These are phyloP conservation scores for Xerocomus potaroensis DNA, from an alignment of 768 basidiomycete genomes.

Conservation along the genomic window DNA sequence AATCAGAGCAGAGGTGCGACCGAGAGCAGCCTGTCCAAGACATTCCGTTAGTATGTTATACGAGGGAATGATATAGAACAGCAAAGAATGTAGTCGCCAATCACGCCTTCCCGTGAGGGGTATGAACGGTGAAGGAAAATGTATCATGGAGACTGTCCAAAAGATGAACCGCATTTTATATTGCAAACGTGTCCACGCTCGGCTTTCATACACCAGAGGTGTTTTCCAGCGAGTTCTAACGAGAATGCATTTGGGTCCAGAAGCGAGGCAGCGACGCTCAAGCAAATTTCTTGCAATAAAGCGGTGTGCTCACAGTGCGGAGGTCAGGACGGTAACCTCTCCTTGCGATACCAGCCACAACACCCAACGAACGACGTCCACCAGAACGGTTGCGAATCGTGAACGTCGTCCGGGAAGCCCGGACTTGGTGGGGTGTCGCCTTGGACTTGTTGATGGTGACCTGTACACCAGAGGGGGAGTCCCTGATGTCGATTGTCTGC, in stretches of 20 bases:
- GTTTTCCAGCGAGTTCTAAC: slow-evolving; percentile 88
- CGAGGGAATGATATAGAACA: slow-evolving; percentile 35
- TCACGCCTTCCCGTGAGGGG: slow-evolving; percentile 29
- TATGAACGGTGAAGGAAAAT: slow-evolving; percentile 27
- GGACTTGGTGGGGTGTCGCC: slow-evolving; percentile 49
- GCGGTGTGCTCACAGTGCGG: slow-evolving; percentile 55
- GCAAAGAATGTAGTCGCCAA: slow-evolving; percentile 22
- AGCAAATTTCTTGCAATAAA: neutral
- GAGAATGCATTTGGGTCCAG: slow-evolving; percentile 56
- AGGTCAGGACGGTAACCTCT: slow-evolving; percentile 77
- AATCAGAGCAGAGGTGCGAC: slow-evolving; percentile 69
- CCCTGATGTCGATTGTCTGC: slow-evolving; percentile 64
- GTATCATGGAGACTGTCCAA: slow-evolving; percentile 19
- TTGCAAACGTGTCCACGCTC: slow-evolving; percentile 96
- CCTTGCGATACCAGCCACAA: slow-evolving; percentile 56
- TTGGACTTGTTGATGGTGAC: slow-evolving; percentile 65
- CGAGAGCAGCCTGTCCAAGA: slow-evolving; percentile 58
- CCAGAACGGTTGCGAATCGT: slow-evolving; percentile 67
- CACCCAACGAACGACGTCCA: slow-evolving; percentile 63
- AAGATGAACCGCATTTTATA: slow-evolving; percentile 36
- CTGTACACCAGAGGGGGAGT: slow-evolving; percentile 51
- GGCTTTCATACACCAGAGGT: slow-evolving; percentile 67
- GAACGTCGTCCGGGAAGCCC: slow-evolving; percentile 43
- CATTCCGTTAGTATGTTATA: slow-evolving; percentile 36
- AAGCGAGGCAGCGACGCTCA: neutral